Evolutionary conservation across 371 early-diverging fungal genomes (phyloP).

Genomic region (Mortierella sp.): DNA sequence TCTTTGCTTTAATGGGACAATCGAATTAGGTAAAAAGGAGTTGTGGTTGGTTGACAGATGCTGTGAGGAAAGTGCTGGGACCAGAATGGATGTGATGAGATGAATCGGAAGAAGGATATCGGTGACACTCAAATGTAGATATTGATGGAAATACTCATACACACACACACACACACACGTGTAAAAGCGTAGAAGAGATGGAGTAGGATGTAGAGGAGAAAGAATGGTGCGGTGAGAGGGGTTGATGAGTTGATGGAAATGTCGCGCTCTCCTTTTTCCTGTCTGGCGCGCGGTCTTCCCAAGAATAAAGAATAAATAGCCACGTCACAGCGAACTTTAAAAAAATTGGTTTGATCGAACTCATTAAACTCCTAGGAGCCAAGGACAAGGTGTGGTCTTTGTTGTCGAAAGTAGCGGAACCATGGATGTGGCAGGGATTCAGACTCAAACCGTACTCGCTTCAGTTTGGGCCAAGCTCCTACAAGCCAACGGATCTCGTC

Average conservation of each 20-base stretch:
- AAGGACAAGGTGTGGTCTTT: slow-evolving; percentile 41
- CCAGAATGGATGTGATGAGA: background rate
- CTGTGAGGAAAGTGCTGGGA: no score
- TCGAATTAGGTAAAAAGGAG: background rate
- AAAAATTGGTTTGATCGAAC: no score
- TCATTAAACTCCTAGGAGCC: slow-evolving; percentile 10
- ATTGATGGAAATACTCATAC: background rate
- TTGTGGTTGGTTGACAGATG: background rate
- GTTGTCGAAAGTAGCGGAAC: slow-evolving; percentile 44
- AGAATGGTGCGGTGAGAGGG: slow-evolving; percentile 7
- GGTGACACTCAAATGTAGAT: background rate
- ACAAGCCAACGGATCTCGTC: slow-evolving; percentile 55
- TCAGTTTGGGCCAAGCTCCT: slow-evolving; percentile 52
- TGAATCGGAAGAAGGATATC: background rate
- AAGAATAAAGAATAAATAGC: background rate
- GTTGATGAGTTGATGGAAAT: slow-evolving; percentile 4
- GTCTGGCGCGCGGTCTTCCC: background rate
- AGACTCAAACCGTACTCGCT: slow-evolving; percentile 37
- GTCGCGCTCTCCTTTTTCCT: slow-evolving; percentile 13
- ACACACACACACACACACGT: background rate
- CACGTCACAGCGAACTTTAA: slow-evolving; percentile 15
- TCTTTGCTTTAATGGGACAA: background rate
- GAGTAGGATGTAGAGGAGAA: slow-evolving; percentile 1
- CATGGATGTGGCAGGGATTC: slow-evolving; percentile 38
- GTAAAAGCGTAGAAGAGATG: background rate